Percentiles rank a stretch among this genome's conserved stretches.
phyloP scores from a whole-genome alignment of 129 eudicot genomes.

The Helianthus tuberosus region DNA sequence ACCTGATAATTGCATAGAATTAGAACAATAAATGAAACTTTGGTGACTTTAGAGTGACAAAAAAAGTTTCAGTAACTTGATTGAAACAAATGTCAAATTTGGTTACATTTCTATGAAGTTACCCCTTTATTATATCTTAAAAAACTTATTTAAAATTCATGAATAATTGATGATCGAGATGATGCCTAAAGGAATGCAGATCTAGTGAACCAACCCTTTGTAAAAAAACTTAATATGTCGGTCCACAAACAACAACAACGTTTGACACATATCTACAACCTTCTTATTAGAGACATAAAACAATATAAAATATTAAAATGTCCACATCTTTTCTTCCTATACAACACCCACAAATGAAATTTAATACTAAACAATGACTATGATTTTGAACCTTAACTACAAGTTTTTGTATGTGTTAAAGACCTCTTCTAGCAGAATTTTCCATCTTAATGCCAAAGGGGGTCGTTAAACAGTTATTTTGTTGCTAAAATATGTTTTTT shows the following conservation, averaged over 20 bases:
- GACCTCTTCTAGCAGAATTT: not conserved
- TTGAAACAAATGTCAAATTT: no score
- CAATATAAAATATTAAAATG: no score
- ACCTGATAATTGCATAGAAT: no score
- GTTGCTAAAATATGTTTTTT: no score
- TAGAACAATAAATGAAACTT: no score
- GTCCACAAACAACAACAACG: not conserved
- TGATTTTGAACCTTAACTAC: constrained; percentile 1
- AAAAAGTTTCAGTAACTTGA: no score
- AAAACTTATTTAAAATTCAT: not conserved
- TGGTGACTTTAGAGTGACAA: no score
- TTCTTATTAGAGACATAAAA: no score
- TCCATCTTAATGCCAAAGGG: constrained; percentile 5
- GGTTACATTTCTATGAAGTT: no score
- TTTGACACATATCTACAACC: constrained; percentile 1
- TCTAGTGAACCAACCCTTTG: not conserved
- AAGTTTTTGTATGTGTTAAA: not conserved
- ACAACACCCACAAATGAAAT: not conserved
- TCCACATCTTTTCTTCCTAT: not conserved
- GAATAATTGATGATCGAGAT: not conserved
- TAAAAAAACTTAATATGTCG: not conserved
- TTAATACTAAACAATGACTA: not conserved
- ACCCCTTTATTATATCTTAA: no score
- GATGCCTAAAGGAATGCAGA: not conserved
- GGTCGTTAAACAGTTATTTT: not conserved